phyloP scores from a whole-genome alignment of 306 rosid species.

The Malus sylvestris region DNA sequence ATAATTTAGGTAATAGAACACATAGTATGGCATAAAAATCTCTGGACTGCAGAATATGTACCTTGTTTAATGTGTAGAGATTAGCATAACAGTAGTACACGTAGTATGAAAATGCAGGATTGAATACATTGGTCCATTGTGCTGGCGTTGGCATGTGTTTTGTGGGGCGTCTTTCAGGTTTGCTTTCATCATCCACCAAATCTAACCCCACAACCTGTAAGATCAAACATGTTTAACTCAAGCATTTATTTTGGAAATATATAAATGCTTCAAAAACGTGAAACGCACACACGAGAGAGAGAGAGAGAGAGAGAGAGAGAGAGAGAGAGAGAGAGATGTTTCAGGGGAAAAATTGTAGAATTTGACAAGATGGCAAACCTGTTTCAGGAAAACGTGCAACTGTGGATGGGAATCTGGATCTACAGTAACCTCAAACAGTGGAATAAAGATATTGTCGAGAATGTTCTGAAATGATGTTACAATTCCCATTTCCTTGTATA shows the following conservation, averaged over 20 bases:
- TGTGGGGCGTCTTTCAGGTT: conserved; percentile 97
- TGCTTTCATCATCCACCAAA: conserved; percentile 94
- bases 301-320: not conserved
- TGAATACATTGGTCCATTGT: conserved; percentile 92
- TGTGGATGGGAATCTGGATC: conserved; percentile 99
- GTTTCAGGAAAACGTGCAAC: conserved; percentile 86
- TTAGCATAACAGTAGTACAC: conserved; percentile 95
- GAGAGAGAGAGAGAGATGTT: not conserved
- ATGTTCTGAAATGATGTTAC: conserved; percentile 95
- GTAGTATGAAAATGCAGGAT: conserved; percentile 94
- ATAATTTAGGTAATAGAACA: not conserved
- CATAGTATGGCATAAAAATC: not conserved
- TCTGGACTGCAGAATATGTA: conserved; percentile 15
- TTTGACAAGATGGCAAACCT: conserved; percentile 40
- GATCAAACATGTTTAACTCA: conserved; percentile 1
- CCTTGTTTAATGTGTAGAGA: conserved; percentile 92
- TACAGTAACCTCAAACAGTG: conserved; percentile 88
- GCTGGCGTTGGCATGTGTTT: conserved; percentile 98
- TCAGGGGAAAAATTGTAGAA: not conserved
- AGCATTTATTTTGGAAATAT: not conserved
- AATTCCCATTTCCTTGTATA: conserved; percentile 97
- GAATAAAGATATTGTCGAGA: conserved; percentile 94
- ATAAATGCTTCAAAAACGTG: not conserved
- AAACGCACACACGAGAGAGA: not conserved
- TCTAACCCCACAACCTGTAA: conserved; percentile 89